A percentile compares a stretch with the other conserved stretches of the same genome.
phyloP scores from a whole-genome alignment of 306 rosid genomes.

The Glycine latifolia region DNA sequence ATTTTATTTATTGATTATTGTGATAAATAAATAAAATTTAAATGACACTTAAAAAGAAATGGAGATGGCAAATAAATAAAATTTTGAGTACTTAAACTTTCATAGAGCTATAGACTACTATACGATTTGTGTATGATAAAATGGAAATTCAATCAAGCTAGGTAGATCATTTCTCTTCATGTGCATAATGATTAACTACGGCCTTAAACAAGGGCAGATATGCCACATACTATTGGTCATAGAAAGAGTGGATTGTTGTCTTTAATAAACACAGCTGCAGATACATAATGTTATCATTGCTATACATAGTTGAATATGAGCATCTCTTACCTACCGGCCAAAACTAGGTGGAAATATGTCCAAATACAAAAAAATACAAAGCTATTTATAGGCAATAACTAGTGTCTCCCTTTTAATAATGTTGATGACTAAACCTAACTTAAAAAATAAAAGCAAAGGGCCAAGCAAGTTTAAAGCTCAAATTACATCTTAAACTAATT shows the following conservation, averaged over 20 bases:
- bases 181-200: neutral
- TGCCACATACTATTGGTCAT: neutral
- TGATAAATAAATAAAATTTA: no score
- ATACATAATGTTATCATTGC: conserved; percentile 17
- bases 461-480: no score
- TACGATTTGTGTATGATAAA: neutral
- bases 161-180: neutral
- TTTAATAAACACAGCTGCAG: neutral
- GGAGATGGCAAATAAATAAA: no score
- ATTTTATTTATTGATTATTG: no score
- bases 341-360: no score
- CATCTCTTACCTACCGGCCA: neutral
- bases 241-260: neutral
- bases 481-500: no score
- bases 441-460: no score
- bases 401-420: no score
- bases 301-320: neutral
- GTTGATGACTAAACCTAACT: no score
- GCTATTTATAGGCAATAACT: no score
- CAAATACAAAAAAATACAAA: no score
- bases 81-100: neutral
- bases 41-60: no score
- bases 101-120: neutral
- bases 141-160: neutral
- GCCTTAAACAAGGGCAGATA: neutral